phyloP scores from a whole-genome alignment of 306 rosid species.

The Acacia melanoxylon region DNA sequence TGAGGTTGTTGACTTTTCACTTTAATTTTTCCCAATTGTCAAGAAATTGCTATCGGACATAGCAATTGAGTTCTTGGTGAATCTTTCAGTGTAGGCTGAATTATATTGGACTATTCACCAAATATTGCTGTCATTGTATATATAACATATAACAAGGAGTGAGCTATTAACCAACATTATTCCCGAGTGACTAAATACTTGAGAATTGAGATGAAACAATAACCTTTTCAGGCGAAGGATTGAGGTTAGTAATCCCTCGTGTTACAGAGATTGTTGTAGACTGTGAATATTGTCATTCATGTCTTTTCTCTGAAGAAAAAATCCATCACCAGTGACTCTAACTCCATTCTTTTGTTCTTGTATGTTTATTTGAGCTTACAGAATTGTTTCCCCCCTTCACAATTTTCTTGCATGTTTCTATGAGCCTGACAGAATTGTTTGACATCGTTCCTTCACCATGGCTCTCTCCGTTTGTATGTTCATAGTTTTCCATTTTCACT shows the following conservation, averaged over 20 bases:
- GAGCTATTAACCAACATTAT: neutral
- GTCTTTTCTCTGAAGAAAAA: constrained; percentile 13
- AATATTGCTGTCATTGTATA: neutral
- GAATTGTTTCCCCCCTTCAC: neutral
- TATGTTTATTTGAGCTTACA: neutral
- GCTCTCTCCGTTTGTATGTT: constrained; percentile 13
- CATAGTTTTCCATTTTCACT: neutral
- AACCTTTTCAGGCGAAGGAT: neutral
- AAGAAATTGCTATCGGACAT: neutral
- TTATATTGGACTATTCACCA: neutral
- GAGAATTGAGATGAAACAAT: neutral
- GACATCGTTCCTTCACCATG: neutral
- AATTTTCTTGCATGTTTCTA: neutral
- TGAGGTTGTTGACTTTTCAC: constrained; percentile 18
- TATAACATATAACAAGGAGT: neutral
- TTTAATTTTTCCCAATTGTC: neutral
- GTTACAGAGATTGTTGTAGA: neutral
- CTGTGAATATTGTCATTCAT: constrained; percentile 4
- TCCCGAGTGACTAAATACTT: neutral
- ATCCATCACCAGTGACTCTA: neutral
- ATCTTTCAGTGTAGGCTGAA: constrained; percentile 13
- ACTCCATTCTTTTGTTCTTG: neutral
- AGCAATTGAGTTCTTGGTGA: neutral
- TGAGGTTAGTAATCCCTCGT: neutral
- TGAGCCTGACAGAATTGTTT: neutral